Base-by-base conservation (phyloP, 306 rosid species). In the Purshia tridentata region DNA sequence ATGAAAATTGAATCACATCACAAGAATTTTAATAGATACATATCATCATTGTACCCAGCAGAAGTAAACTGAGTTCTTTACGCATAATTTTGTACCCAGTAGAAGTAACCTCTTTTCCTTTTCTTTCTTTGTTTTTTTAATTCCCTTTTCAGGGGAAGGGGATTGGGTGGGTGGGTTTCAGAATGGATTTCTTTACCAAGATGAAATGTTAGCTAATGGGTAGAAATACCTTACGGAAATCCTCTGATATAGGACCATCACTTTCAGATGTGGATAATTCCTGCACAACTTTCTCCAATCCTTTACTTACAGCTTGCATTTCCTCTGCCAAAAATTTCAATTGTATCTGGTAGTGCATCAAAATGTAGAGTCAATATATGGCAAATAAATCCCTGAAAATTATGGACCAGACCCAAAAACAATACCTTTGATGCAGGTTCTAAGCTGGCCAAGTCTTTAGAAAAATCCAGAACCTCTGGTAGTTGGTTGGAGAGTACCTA, bases 241-340 rank as follows among this genome's bases (percentile, higher is more conserved):
- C 84, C 73, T 84, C 87, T 44, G 96, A 87, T 77, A 92, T 84
- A 13, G 91, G 95, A 52, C 98, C 96, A 75, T 92, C 98, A 75
- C 75, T 88, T 78, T 90, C 92, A 56, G 98, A 86, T 48, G 72
- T 76, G 46, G 98, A 88, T 70, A 92, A 72, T 86, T 92, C 98
- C 81, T 87, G 89, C 18, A 87, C 78, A 70, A 92, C 88, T 83
- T 87, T 87, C 91, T 92, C 98, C 83, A 92, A 81, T 72, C 98
- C 98, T 83, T 90, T 92, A 89, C 88, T 88, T 78, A 92, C 70
- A 59, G 96, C 88, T 84, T 90, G 98, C 98, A 92, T 92, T 86
- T 92, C 98, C 82, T 92, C 98, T 5, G 95, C 98, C 88, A 92
- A 76, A 81, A 82, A 58, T 83, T 90, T 90, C 80, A 92, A 22